Evolutionary conservation across 495 filamentous ascomycete genomes (phyloP).

Genomic region (Xylaria scruposa): DNA sequence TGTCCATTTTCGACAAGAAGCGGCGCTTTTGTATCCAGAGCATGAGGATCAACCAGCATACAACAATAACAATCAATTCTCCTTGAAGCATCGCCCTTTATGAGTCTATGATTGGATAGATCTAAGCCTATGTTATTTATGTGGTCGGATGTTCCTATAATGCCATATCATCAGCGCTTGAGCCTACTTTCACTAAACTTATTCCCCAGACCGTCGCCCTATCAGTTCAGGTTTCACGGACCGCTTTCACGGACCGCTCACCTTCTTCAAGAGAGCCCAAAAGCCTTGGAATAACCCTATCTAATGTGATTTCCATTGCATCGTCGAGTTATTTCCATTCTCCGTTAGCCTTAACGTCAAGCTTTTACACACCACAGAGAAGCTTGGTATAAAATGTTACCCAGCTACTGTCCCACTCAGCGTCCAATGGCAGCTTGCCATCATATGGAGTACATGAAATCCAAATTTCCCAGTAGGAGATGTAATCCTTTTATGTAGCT

Average conservation of each 20-base stretch:
- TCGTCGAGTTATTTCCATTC: constrained; percentile 32
- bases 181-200: no score
- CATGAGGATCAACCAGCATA: no score
- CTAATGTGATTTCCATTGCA: constrained; percentile 15
- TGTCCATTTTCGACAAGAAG: background rate
- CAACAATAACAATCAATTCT: no score
- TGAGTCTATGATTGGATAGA: no score
- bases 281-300: constrained; percentile 42
- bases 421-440: constrained; percentile 20
- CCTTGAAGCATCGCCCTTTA: no score
- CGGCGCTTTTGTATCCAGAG: no score
- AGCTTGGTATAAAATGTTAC: constrained; percentile 35
- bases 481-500: constrained; percentile 19
- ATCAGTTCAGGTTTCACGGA: no score
- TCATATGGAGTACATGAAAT: constrained; percentile 32
- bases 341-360: constrained; percentile 33
- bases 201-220: no score
- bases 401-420: constrained; percentile 38
- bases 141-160: no score
- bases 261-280: constrained; percentile 38
- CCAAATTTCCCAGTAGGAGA: constrained; percentile 34
- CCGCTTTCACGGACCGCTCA: constrained; percentile 35
- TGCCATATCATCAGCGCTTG: no score
- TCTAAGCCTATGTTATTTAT: no score
- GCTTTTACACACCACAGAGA: constrained; percentile 21